Evolutionary conservation across 345 rosid genomes (phyloP), one percentile per base, ranked within the genome.

Genomic region (Sonneratia alba): DNA sequence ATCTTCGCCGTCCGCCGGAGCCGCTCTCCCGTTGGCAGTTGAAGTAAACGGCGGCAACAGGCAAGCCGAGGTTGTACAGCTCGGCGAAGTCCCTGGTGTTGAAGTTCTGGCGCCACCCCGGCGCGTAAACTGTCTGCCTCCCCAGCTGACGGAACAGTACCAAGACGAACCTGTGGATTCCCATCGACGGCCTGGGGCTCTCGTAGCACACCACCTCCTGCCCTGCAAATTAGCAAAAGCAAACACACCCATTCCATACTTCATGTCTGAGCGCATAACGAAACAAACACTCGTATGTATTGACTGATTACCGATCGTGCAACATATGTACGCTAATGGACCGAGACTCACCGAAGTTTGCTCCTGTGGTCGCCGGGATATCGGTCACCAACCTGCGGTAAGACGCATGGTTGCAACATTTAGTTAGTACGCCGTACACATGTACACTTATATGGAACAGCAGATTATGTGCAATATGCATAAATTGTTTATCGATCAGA

Each of bases 51-150:
- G 97, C 87, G 0, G 98, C 92, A 36, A 86, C 98, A 0, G 98
- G 98, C 3, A 57, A 72, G 0, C 98, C 95, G 0, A 94, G 91
- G 69, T 94, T 91, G 83, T 91, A 94, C 15, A 94, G 88, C 76
- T 86, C 93, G 36, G 97, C 97, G 63, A 94, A 94, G 68, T 94
- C 88, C 72, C 83, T 83, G 64, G 97, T 91, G 77, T 75, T 84
- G 81, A 94, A 94, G 69, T 88, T 82, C 82, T 86, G 97, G 21
- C 98, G 91, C 97, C 98, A 94, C 18, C 88, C 93, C 0, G 98
- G 98, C 7, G 88, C 86, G n/a, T 88, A 91, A 43, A 94, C 97
- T 0, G 97, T 88, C 68, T 94, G 97, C 78, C 96, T 81, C 3
- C 96, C 93, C 10, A 83, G 83, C 70, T 94, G 98, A 38, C 86